These are phyloP conservation scores for Teratosphaeria pseudoeucalypti DNA, from an alignment of 2,329 filamentous ascomycete genomes.

Conservation along the genomic window DNA sequence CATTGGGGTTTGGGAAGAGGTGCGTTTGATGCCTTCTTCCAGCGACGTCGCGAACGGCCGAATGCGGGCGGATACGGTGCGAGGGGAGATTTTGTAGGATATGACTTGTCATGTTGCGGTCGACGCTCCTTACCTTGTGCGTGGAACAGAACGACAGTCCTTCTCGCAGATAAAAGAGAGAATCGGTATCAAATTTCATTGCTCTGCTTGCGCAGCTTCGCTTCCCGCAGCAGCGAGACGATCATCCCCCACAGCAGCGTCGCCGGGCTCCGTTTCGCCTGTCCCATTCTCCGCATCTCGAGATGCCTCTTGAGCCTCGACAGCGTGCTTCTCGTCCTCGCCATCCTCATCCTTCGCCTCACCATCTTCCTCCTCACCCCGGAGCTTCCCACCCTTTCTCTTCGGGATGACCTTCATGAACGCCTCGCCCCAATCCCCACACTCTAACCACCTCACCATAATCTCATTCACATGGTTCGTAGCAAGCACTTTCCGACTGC, in stretches of 20 bases:
- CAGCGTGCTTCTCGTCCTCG: conserved; percentile 7
- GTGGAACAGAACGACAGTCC: background rate
- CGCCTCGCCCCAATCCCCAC: conserved; percentile 80
- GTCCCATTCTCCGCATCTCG: background rate
- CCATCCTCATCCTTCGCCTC: conserved; percentile 8
- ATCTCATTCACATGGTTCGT: conserved; percentile 97
- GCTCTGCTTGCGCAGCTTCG: background rate
- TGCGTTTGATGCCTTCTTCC: background rate
- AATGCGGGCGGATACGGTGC: background rate
- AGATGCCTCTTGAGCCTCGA: conserved; percentile 1
- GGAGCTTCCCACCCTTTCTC: conserved; percentile 71
- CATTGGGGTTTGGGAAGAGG: background rate
- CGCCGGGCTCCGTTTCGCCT: background rate
- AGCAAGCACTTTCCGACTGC: conserved; percentile 71
- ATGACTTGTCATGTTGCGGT: background rate
- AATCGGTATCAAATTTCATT: background rate
- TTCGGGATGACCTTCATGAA: conserved; percentile 84
- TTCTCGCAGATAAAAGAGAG: background rate
- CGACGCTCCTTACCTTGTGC: background rate
- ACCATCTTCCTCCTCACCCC: conserved; percentile 7
- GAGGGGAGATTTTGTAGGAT: background rate
- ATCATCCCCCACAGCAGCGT: background rate
- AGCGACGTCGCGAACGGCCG: background rate
- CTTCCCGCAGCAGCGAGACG: background rate
- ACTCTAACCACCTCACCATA: conserved; percentile 86